Evolutionary conservation across 495 filamentous ascomycete genomes (phyloP).

Genomic region (Talaromyces adpressus): DNA sequence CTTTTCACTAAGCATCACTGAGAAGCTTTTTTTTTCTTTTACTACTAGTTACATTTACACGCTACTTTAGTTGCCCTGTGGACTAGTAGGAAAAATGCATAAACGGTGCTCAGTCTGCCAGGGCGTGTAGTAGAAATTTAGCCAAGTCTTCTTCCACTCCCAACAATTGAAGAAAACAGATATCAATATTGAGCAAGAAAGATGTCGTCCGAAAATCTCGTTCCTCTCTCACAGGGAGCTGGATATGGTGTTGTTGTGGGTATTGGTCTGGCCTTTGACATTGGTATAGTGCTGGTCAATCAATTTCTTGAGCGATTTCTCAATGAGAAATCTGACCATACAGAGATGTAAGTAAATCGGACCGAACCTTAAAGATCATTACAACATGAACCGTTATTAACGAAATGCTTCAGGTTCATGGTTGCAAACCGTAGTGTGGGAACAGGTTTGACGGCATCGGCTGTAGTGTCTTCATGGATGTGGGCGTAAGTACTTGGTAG

Average conservation of each 20-base stretch:
- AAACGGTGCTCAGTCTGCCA: not conserved
- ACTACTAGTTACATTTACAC: not conserved
- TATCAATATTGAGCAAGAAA: not conserved
- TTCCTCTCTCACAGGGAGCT: not conserved
- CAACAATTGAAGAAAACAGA: not conserved
- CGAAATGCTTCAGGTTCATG: slow-evolving; percentile 26
- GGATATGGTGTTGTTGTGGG: slow-evolving; percentile 1
- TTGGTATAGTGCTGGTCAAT: not conserved
- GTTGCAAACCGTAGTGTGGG: slow-evolving; percentile 42
- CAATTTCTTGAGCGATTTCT: not conserved
- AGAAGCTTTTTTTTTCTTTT: not conserved
- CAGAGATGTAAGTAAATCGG: slow-evolving; percentile 10
- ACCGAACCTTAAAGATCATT: too few species aligned
- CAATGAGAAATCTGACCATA: slow-evolving; percentile 1
- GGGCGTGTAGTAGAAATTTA: not conserved
- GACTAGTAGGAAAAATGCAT: not conserved
- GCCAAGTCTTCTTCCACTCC: not conserved
- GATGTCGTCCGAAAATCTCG: not conserved
- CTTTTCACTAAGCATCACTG: not conserved
- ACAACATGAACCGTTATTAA: too few species aligned
- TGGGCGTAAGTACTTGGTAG: slow-evolving; percentile 36
- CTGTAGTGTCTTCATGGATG: slow-evolving; percentile 44
- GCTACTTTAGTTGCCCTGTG: not conserved
- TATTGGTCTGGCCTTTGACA: not conserved
- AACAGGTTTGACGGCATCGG: slow-evolving; percentile 41